Evolutionary conservation across 768 basidiomycete species (phyloP), one percentile per base, ranked within the genome.

Genomic region (Gautieria morchelliformis): DNA sequence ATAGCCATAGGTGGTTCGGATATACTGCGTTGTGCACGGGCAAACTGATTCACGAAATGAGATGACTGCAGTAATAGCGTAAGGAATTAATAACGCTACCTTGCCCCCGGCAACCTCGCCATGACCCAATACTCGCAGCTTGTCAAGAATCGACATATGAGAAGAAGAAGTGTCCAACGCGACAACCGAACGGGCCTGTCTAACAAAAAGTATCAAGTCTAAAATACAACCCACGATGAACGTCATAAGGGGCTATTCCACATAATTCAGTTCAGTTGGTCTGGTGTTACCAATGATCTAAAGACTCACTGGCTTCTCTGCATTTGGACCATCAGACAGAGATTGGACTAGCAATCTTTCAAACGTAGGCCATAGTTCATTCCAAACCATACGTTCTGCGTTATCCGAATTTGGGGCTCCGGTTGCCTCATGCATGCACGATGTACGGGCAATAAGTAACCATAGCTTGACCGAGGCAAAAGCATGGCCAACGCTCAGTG

Each of bases 341-440:
- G 85, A 71, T 1, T 74, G 71, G 41, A 70, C 63, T 14, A 83
- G 63, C 37, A 86, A 71, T 12, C 68, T 68, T 61, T 83, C 83
- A 56, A 86, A 87, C 1, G 83, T 76, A 1, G 85, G 79, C 87
- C 86, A 90, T 8, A 90, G 66, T 62, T 87, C 83, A 63, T 86
- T 87, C 87, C 87, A 90, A 10, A 88, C 74, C 42, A 67, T 70
- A 41, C 72, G 67, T 66, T 69, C 53, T 52, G 52, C 47, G 11
- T 37, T 39, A 32, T 53, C 58, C 19, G 56, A 46, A 20, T 40
- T 50, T 59, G 33, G 60, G 62, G 55, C 72, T n/a, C 66, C 68
- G 62, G n/a, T n/a, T n/a, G n/a, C n/a, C n/a, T 19, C 63, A 48
- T n/a, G 45, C 30, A n/a, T n/a, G 33, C 35, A 44, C 32, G 59